Percentiles rank a stretch among this genome's conserved stretches.
Evolutionary conservation across 2,329 filamentous ascomycete genomes (phyloP).

Genomic region (Curvularia hawaiiensis): DNA sequence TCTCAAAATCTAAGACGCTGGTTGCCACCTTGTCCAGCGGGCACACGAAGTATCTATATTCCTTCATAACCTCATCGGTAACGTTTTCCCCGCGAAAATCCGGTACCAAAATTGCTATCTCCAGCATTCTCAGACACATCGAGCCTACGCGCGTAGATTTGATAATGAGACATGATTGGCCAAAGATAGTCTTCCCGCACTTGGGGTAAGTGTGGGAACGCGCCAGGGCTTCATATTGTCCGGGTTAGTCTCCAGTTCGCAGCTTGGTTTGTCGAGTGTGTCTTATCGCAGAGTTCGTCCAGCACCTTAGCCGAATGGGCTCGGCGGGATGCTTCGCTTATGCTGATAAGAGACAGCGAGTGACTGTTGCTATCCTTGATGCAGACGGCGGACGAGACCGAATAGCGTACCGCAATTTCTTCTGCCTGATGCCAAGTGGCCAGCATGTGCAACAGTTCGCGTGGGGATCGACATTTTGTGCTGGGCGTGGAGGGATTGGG

Average conservation of each 20-base stretch:
- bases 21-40: conserved; percentile 4
- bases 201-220: conserved; percentile 7
- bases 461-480: conserved; percentile 1
- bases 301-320: conserved; percentile 15
- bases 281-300: conserved; percentile 5
- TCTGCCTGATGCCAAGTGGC: conserved; percentile 17
- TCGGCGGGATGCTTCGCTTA: conserved; percentile 18
- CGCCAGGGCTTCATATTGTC: conserved; percentile 12
- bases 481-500: conserved; percentile 25
- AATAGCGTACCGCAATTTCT: conserved; percentile 14
- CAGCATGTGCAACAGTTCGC: not conserved
- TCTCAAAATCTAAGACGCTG: conserved; percentile 8
- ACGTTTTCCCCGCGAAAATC: not conserved
- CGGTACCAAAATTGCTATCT: conserved; percentile 23
- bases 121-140: conserved; percentile 9
- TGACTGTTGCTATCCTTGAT: not conserved
- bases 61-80: conserved; percentile 1
- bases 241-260: conserved; percentile 8
- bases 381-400: conserved; percentile 13
- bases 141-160: conserved; percentile 1
- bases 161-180: conserved; percentile 21
- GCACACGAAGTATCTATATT: conserved; percentile 27
- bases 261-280: conserved; percentile 17
- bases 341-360: conserved; percentile 27
- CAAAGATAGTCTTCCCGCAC: conserved; percentile 25